Base-by-base conservation (phyloP, 345 rosid species). In the Cochlearia excelsa region DNA sequence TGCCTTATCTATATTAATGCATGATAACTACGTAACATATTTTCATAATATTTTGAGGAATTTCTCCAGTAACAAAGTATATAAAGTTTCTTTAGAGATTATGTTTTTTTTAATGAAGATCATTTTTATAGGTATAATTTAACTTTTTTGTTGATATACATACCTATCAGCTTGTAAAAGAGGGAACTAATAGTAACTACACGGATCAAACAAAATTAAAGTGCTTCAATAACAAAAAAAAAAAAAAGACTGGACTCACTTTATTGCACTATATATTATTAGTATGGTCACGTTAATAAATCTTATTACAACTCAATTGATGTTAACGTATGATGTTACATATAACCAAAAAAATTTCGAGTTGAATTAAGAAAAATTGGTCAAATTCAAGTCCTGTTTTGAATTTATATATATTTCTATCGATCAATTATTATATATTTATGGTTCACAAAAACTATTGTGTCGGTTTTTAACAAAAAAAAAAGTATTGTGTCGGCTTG, bases 321-420 rank as follows among this genome's bases (percentile, higher is more conserved):
- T 31, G 53, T 64, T 53, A 44, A 63, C 74, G 58, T 69, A 31
- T 69, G 74, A 69, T 69, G 68, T 69, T 69, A 69, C 68, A 47
- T 27, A 26, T 62, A 69, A 48, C 52, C 38, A 33, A 51, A 50
- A 49, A 41, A 7, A 10, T 0, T 16, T 8, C 38, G 28, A 60
- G 10, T 61, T 37, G 51, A 40, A 50, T 30, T n/a, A 7, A 48
- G 34, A 34, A 11, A 28, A 9, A 23, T 26, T 8, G 5, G 30
- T 68, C 45, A 40, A 16, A 31, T 39, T 46, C 44, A 48, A 61
- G 60, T 23, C 41, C 40, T 51, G 26, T 4, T 27, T 45, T 28
- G 30, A 2, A 9, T 41, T 7, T 0, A 1, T 9, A 35, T 46
- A 54, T 56, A 54, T 37, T 46, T 44, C 48, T 59, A 59, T 26